Conservation (phyloP, 1,139 yeast species). For the Yamadazyma friedrichii region DNA sequence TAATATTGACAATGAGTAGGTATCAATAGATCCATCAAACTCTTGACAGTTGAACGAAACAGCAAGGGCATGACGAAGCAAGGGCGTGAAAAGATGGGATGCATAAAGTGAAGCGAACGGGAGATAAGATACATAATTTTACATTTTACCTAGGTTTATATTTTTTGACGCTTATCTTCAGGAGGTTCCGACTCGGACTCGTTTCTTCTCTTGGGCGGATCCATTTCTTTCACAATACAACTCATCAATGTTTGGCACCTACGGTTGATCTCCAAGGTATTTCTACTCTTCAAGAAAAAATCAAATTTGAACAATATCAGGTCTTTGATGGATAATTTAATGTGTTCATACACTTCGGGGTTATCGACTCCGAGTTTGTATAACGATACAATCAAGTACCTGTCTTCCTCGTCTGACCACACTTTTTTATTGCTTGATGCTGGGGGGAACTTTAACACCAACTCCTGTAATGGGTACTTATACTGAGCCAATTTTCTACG, state of each 20-base stretch:
- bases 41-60: too few species aligned
- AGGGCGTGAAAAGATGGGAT: too few species aligned
- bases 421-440: slow-evolving; percentile 54
- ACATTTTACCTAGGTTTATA: slow-evolving; percentile 10
- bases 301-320: slow-evolving; percentile 67
- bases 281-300: slow-evolving; percentile 69
- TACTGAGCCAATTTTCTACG: slow-evolving; percentile 62
- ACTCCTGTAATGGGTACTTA: slow-evolving; percentile 63
- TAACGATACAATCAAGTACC: slow-evolving; percentile 64
- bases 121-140: slow-evolving; percentile 1
- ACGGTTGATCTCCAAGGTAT: slow-evolving; percentile 61
- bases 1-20: too few species aligned
- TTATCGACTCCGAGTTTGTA: slow-evolving; percentile 66
- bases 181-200: slow-evolving; percentile 13
- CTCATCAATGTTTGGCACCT: slow-evolving; percentile 66
- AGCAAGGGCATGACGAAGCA: too few species aligned
- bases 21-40: too few species aligned
- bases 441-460: slow-evolving; percentile 61
- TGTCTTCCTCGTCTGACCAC: slow-evolving; percentile 72
- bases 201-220: slow-evolving; percentile 19
- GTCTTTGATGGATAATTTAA: slow-evolving; percentile 59
- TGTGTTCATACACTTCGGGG: slow-evolving; percentile 61
- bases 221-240: slow-evolving; percentile 62
- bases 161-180: slow-evolving; percentile 16
- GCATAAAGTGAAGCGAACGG: too few species aligned